Conservation (phyloP, 2,329 filamentous ascomycete genomes). For the Amauroascus niger region DNA sequence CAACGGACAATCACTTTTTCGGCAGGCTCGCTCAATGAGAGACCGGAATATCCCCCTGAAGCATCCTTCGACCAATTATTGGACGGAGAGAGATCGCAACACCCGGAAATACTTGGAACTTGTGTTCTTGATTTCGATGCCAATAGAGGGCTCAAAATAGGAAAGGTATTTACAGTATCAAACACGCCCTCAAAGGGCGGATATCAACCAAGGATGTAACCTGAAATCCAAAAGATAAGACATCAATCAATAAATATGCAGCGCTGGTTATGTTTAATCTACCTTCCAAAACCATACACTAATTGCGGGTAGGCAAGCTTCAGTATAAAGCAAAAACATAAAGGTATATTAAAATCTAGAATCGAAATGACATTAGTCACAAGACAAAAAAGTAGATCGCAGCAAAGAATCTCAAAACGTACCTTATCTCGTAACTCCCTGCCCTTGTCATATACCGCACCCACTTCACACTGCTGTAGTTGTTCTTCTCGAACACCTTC, state of each 20-base stretch:
- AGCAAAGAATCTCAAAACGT: conserved; percentile 15
- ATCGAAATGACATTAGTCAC: neutral
- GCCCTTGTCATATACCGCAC: conserved; percentile 98
- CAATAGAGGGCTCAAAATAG: neutral
- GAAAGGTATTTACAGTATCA: neutral
- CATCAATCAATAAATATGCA: neutral
- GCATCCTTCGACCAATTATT: no score
- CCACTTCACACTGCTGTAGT: conserved; percentile 98
- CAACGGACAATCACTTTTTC: no score
- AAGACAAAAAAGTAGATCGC: neutral
- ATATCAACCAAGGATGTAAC: neutral
- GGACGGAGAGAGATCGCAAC: no score
- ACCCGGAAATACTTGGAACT: no score
- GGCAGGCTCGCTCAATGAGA: no score
- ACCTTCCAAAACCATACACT: neutral
- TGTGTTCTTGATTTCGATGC: neutral
- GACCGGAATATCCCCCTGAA: no score
- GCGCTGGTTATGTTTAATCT: neutral
- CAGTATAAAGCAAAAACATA: neutral
- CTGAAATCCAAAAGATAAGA: neutral
- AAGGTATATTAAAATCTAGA: neutral
- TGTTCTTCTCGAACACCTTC: conserved; percentile 98
- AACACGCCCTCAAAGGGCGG: neutral
- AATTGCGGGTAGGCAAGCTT: neutral
- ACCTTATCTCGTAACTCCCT: conserved; percentile 95